phyloP scores from a whole-genome alignment of 2,329 filamentous ascomycete species.

The Fusarium floridanum region DNA sequence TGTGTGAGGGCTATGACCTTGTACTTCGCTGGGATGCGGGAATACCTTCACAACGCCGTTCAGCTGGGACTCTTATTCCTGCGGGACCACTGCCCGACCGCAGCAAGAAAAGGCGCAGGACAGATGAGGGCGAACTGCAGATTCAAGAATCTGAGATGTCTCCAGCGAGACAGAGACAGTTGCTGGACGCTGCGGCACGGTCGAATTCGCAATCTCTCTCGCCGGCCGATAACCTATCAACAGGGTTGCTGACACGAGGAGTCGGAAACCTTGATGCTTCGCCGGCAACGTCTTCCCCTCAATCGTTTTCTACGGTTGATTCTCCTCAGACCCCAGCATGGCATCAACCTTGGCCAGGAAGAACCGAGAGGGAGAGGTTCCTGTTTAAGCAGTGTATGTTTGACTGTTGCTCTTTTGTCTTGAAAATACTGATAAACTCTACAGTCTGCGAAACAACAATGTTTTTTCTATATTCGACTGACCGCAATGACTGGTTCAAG shows the following conservation, averaged over 20 bases:
- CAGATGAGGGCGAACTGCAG: neutral
- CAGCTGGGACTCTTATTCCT: slow-evolving; percentile 25
- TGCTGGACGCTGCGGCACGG: neutral
- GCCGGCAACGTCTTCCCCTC: neutral
- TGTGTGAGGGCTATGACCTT: slow-evolving; percentile 30
- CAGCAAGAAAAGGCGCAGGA: neutral
- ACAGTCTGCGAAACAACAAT: slow-evolving; percentile 26
- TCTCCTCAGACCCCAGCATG: neutral
- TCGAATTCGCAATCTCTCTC: neutral
- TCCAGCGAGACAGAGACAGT: neutral
- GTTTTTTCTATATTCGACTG: slow-evolving; percentile 26
- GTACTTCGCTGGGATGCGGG: slow-evolving; percentile 35
- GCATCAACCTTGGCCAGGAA: neutral
- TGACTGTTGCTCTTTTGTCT: neutral
- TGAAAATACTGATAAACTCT: neutral
- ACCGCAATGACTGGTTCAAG: slow-evolving; percentile 19
- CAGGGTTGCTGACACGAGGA: neutral
- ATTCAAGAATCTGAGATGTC: neutral
- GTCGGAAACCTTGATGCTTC: neutral
- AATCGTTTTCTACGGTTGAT: neutral
- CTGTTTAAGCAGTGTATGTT: slow-evolving; percentile 18
- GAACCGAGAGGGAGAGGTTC: neutral
- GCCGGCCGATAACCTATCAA: neutral
- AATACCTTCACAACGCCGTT: slow-evolving; percentile 21
- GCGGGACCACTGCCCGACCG: neutral